A percentile compares a stretch with the other conserved stretches of the same genome.
Conservation (phyloP, 2,329 filamentous ascomycete species). For the Colletotrichum truncatum region DNA sequence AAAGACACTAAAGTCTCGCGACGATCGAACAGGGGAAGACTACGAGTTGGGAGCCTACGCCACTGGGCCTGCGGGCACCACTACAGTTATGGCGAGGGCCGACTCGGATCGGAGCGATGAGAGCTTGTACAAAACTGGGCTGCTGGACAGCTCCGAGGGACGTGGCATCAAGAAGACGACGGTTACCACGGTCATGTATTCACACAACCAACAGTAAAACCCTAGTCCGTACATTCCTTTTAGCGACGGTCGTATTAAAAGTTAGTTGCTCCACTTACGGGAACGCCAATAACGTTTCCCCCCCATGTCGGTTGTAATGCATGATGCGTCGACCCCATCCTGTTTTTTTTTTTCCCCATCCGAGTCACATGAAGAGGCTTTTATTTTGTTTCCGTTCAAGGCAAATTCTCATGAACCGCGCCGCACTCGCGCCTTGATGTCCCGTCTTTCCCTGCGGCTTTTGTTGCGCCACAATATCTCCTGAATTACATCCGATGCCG, state of each 20-base stretch:
- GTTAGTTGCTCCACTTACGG: too few species aligned
- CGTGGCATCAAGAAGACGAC: constrained; percentile 40
- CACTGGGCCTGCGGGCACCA: constrained; percentile 19
- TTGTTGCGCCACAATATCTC: neutral
- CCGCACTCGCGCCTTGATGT: neutral
- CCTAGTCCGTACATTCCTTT: neutral
- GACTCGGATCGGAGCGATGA: constrained; percentile 38
- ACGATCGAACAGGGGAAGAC: constrained; percentile 15
- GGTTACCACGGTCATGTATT: constrained; percentile 36
- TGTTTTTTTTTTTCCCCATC: neutral
- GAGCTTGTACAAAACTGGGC: constrained; percentile 24
- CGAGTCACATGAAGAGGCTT: too few species aligned
- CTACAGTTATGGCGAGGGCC: constrained; percentile 31
- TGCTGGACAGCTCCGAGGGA: neutral
- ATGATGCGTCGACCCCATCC: neutral
- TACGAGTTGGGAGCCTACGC: constrained; percentile 37
- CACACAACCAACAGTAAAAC: neutral
- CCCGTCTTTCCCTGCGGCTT: neutral
- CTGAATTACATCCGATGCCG: neutral
- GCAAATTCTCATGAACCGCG: neutral
- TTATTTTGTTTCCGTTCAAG: too few species aligned
- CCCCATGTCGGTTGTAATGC: neutral
- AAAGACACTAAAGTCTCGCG: constrained; percentile 36
- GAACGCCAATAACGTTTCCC: too few species aligned
- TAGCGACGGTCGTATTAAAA: too few species aligned